A percentile compares a stretch with the other conserved stretches of the same genome.
phyloP scores from a whole-genome alignment of 116 monocot genomes.

The Phalaenopsis hybrid region DNA sequence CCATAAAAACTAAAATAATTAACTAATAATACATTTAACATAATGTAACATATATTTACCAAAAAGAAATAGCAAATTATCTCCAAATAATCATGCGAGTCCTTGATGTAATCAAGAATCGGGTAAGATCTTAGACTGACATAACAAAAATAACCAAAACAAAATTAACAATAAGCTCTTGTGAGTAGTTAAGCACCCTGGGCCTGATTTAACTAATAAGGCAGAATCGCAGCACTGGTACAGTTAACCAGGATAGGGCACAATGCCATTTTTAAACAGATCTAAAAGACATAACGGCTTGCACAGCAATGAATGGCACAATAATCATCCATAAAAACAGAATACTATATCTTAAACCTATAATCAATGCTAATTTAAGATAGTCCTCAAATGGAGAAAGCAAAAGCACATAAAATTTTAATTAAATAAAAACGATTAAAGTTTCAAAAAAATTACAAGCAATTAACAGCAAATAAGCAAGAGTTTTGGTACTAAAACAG shows the following conservation, averaged over 20 bases:
- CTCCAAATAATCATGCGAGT: too few relatives aligned
- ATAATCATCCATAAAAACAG: not conserved
- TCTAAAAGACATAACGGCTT: not conserved
- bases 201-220: not conserved
- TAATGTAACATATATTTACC: not conserved
- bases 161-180: not conserved
- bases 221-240: not conserved
- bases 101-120: not conserved
- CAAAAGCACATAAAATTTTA: not conserved
- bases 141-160: not conserved
- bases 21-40: not conserved
- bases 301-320: not conserved
- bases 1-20: too few relatives aligned
- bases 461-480: not conserved
- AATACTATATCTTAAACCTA: not conserved
- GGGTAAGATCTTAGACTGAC: not conserved
- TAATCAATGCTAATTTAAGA: not conserved
- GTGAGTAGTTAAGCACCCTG: not conserved
- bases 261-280: not conserved
- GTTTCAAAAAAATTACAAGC: not conserved
- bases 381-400: not conserved
- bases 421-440: not conserved
- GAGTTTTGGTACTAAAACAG: not conserved
- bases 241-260: not conserved
- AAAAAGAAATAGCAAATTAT: too few relatives aligned